These are phyloP conservation scores for Xylariomycetidae sp. DNA, from an alignment of 2,329 filamentous ascomycete species.

Conservation along the genomic window DNA sequence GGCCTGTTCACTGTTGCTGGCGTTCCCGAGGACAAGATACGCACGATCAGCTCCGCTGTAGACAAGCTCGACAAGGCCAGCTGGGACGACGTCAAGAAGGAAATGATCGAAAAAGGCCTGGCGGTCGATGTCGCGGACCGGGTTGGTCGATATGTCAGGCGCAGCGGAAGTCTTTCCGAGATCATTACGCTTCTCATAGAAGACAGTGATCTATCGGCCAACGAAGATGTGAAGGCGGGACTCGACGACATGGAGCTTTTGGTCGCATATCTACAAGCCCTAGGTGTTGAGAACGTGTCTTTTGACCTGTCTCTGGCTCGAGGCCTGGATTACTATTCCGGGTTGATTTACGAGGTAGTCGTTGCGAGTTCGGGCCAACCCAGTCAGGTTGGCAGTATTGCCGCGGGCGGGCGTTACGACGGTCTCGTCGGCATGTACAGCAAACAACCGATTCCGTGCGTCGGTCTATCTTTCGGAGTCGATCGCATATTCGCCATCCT, in stretches of 20 bases:
- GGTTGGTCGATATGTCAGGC: slow-evolving; percentile 70
- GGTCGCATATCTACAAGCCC: slow-evolving; percentile 63
- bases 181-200: slow-evolving; percentile 55
- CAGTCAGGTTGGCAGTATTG: slow-evolving; percentile 60
- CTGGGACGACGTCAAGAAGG: slow-evolving; percentile 68
- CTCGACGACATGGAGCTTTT: slow-evolving; percentile 65
- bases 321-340: slow-evolving; percentile 73
- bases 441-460: slow-evolving; percentile 68
- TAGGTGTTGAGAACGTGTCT: slow-evolving; percentile 68
- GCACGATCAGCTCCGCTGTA: slow-evolving; percentile 70
- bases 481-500: slow-evolving; percentile 78
- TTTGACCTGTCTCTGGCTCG: slow-evolving; percentile 72
- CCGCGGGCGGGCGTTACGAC: slow-evolving; percentile 73
- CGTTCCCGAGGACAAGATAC: slow-evolving; percentile 67
- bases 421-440: slow-evolving; percentile 76
- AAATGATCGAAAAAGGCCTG: slow-evolving; percentile 74
- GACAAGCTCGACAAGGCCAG: slow-evolving; percentile 76
- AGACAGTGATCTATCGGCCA: slow-evolving; percentile 56
- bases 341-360: slow-evolving; percentile 69
- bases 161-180: slow-evolving; percentile 73
- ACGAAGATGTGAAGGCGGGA: slow-evolving; percentile 61
- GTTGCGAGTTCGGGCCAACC: slow-evolving; percentile 60
- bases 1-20: slow-evolving; percentile 74
- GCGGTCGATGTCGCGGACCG: slow-evolving; percentile 62
- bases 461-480: slow-evolving; percentile 74